Conservation (phyloP, 1,284 basidiomycete genomes). For the Fomitopsis pinicola region DNA sequence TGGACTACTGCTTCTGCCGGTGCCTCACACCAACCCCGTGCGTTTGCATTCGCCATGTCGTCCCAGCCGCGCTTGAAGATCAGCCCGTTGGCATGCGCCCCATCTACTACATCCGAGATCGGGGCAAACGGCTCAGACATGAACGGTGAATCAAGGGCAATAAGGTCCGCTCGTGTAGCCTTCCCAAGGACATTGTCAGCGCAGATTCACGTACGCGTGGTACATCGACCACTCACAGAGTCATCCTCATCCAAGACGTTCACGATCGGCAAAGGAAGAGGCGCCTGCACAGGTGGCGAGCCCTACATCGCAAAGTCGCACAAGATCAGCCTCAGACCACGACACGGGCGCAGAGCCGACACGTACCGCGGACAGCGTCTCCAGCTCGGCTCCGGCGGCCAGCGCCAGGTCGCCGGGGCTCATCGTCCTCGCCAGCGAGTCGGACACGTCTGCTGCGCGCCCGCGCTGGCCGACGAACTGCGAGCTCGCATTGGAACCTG, state of each 20-base stretch:
- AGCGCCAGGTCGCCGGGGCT: conserved; percentile 57
- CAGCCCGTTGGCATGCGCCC: not conserved
- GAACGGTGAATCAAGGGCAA: conserved; percentile 67
- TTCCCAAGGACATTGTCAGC: conserved; percentile 13
- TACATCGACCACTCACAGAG: conserved; percentile 9
- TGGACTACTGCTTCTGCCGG: conserved; percentile 49
- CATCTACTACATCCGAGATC: conserved; percentile 12
- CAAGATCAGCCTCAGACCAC: not conserved
- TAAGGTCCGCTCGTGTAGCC: conserved; percentile 52
- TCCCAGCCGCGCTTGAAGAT: conserved; percentile 59
- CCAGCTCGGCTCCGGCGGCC: conserved; percentile 38
- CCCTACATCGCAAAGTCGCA: conserved; percentile 6
- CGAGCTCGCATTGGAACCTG: conserved; percentile 21
- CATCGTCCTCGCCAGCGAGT: conserved; percentile 36
- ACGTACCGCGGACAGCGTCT: conserved; percentile 26
- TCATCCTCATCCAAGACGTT: conserved; percentile 22
- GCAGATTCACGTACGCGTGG: not conserved
- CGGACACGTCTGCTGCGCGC: conserved; percentile 15
- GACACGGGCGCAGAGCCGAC: not conserved
- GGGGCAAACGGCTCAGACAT: conserved; percentile 36
- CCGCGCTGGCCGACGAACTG: conserved; percentile 20
- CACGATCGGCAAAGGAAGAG: conserved; percentile 17
- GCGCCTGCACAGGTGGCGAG: conserved; percentile 15
- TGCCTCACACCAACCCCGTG: conserved; percentile 63
- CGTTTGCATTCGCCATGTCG: conserved; percentile 36